Evolutionary conservation across 1,139 yeast genomes (phyloP), one percentile per base, ranked within the genome.

Genomic region (Nakaseomyces delphensis): DNA sequence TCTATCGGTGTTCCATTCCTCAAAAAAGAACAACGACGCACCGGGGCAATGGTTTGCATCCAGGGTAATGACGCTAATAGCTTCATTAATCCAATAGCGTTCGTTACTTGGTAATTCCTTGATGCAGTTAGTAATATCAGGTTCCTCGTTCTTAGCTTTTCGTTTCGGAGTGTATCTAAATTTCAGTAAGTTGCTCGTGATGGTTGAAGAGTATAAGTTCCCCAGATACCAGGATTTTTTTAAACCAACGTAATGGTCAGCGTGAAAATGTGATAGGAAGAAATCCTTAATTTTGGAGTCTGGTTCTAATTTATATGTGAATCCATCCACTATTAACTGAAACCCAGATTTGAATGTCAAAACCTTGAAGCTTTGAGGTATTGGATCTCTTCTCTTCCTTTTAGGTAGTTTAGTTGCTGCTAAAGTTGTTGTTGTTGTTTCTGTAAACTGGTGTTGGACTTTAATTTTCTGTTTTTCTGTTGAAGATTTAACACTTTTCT

Each of bases 31-130:
- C 0, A 91, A 74, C 0, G 77, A 86, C 0, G 96, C 85, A 2
- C 98, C 98, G 1, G 97, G 97, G 61, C 98, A 91, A 62, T 91
- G 98, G 52, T 91, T 89, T 0, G 97, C 98, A 48, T 84, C 85
- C 8, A 83, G 64, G 8, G 80, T 68, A 0, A 79, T 73, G 0
- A 85, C 87, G 38, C 70, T 69, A 1, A 85, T 60, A 0, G 74
- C 69, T 0, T 78, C 77, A 2, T 64, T 60, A 1, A 73, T 53
- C 18, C 54, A 49, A 4, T 48, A 48, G 19, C 70, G 56, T 18
- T 59, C 59, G 45, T 77, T 66, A 48, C 74, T 55, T 1, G 71
- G 74, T 38, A 83, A 51, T 3, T 67, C 62, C 20, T 69, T 61
- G 14, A 84, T 65, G 18, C 37, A 33, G 47, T 70, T 71, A 6